Conservation (phyloP, 192 early-diverging fungal species). For the Coemansia furcata region DNA sequence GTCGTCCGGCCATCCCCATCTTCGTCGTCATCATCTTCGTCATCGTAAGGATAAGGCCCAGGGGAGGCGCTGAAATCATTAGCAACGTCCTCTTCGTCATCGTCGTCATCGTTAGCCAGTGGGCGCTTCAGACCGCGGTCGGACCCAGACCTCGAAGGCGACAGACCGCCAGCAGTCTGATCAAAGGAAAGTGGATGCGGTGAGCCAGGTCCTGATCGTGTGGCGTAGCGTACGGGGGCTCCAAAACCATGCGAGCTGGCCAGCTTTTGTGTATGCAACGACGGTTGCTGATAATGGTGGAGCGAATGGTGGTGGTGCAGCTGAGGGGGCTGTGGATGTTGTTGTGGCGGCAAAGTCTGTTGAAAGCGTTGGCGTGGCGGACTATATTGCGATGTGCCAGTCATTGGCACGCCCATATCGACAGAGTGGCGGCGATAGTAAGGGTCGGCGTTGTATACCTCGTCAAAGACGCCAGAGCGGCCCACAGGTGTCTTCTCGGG, state of each 20-base stretch:
- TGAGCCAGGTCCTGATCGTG: slow-evolving; percentile 22
- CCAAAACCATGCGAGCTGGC: slow-evolving; percentile 1
- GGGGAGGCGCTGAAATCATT: slow-evolving; percentile 13
- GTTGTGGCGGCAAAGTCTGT: slow-evolving; percentile 9
- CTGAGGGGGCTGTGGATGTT: slow-evolving; percentile 7
- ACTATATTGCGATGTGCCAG: slow-evolving; percentile 10
- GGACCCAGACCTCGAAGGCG: slow-evolving; percentile 13
- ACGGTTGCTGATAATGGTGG: neutral
- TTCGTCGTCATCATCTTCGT: neutral
- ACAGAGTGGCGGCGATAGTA: slow-evolving; percentile 45
- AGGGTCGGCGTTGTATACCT: slow-evolving; percentile 20
- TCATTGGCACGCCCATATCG: slow-evolving; percentile 38
- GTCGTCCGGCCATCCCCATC: neutral
- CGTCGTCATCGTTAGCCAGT: slow-evolving; percentile 5
- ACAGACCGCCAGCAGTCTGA: slow-evolving; percentile 26
- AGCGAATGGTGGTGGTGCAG: slow-evolving; percentile 8
- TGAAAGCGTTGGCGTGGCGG: slow-evolving; percentile 18
- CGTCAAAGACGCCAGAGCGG: slow-evolving; percentile 39
- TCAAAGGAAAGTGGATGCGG: slow-evolving; percentile 34
- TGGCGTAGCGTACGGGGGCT: slow-evolving; percentile 2
- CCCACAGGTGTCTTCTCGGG: slow-evolving; percentile 46
- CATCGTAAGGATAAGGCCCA: slow-evolving; percentile 4
- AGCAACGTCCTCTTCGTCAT: slow-evolving; percentile 12
- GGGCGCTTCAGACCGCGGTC: slow-evolving; percentile 27
- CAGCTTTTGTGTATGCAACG: neutral